A percentile compares a stretch with the other conserved stretches of the same genome.
Evolutionary conservation across 2,329 filamentous ascomycete genomes (phyloP).

Genomic region (Penicillium crustosum): DNA sequence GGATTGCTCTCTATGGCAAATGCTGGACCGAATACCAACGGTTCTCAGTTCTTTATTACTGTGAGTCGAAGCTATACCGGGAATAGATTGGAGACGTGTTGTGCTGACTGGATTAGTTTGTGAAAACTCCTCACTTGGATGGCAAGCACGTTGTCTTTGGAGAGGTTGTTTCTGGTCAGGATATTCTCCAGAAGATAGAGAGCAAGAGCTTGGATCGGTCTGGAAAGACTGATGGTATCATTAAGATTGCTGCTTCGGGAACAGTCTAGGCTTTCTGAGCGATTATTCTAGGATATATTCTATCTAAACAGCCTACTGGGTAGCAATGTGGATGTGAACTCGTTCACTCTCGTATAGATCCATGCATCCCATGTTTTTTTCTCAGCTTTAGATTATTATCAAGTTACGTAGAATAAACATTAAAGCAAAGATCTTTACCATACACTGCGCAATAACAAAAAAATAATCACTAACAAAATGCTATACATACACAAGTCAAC

Average conservation of each 20-base stretch:
- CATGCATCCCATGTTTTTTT: not conserved
- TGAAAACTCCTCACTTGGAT: slow-evolving; percentile 61
- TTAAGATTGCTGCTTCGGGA: slow-evolving; percentile 11
- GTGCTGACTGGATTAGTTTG: slow-evolving; percentile 24
- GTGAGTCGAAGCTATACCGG: slow-evolving; percentile 34
- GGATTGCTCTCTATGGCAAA: slow-evolving; percentile 89
- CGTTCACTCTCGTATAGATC: not conserved
- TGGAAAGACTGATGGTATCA: slow-evolving; percentile 10
- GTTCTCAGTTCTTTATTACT: slow-evolving; percentile 69
- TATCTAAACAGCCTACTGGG: not conserved
- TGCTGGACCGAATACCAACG: slow-evolving; percentile 83
- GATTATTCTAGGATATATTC: not conserved
- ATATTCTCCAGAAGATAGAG: slow-evolving; percentile 57
- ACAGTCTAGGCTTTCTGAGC: not conserved
- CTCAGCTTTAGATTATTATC: not conserved
- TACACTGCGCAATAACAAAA: too few relatives aligned
- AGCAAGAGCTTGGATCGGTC: slow-evolving; percentile 9
- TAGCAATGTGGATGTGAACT: not conserved
- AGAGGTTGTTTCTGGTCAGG: slow-evolving; percentile 54
- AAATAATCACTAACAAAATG: not conserved
- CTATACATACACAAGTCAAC: not conserved
- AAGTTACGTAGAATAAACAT: not conserved
- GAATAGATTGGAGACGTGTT: not conserved
- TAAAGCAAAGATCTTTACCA: accelerated
- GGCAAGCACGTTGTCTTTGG: slow-evolving; percentile 67